Evolutionary conservation across 352 stramenopile genomes (phyloP).

Genomic region (Globisporangium orthogonon): DNA sequence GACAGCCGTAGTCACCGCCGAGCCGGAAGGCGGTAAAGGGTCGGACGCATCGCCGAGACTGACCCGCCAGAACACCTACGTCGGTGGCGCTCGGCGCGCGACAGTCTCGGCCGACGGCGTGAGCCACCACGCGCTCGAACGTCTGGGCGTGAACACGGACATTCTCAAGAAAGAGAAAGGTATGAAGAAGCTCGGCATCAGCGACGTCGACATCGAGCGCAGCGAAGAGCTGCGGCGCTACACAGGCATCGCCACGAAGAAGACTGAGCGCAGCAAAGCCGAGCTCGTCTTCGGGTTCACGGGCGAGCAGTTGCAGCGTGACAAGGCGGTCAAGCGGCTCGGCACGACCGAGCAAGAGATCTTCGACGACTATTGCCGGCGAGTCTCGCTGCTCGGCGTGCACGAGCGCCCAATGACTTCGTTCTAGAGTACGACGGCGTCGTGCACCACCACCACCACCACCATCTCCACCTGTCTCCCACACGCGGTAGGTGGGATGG

Average conservation of each 20-base stretch:
- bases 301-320: constrained; percentile 48
- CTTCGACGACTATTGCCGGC: constrained; percentile 48
- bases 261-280: constrained; percentile 25
- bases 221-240: constrained; percentile 52
- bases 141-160: constrained; percentile 51
- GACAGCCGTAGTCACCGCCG: neutral
- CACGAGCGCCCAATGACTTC: constrained; percentile 12
- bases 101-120: constrained; percentile 23
- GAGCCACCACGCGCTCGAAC: constrained; percentile 42
- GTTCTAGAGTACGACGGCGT: constrained; percentile 1
- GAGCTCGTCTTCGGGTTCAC: constrained; percentile 67
- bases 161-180: constrained; percentile 67
- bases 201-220: constrained; percentile 45
- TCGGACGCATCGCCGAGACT: constrained; percentile 4
- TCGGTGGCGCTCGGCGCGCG: constrained; percentile 15
- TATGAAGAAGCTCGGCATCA: constrained; percentile 75
- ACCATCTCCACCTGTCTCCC: too few species aligned
- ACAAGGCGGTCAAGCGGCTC: constrained; percentile 48
- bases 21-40: neutral
- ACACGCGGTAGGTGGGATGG: too few species aligned
- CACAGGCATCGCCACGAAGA: constrained; percentile 30
- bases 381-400: constrained; percentile 38
- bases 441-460: too few species aligned
- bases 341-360: constrained; percentile 59
- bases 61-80: constrained; percentile 1